Conservation (phyloP, 768 basidiomycete species). For the Pisolithus orientalis region DNA sequence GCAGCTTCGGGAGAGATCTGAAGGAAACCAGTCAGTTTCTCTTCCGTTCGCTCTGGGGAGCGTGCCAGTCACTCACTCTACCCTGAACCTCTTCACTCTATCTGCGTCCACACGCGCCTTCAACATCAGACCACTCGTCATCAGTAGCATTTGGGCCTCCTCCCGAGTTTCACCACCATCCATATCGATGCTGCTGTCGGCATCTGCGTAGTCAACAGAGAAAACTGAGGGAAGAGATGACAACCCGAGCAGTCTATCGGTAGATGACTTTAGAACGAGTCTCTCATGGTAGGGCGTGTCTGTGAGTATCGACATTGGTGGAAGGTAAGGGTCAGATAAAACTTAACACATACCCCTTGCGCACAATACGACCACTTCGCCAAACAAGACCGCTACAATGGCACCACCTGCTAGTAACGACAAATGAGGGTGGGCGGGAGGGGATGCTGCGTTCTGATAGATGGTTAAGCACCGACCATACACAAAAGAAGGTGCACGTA, state of each 20-base stretch:
- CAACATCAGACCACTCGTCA: constrained; percentile 69
- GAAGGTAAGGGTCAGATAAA: not conserved
- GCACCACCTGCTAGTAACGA: constrained; percentile 54
- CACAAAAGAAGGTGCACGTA: constrained; percentile 27
- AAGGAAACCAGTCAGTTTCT: constrained; percentile 13
- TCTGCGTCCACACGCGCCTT: constrained; percentile 57
- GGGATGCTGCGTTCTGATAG: constrained; percentile 55
- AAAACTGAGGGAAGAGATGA: constrained; percentile 36
- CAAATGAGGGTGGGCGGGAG: constrained; percentile 67
- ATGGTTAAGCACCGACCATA: not conserved
- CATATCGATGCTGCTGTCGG: constrained; percentile 6
- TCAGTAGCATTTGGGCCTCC: constrained; percentile 21
- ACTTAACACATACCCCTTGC: constrained; percentile 43
- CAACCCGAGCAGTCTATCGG: constrained; percentile 66
- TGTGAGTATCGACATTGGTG: constrained; percentile 19
- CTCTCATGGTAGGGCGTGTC: constrained; percentile 69
- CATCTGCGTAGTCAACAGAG: constrained; percentile 14
- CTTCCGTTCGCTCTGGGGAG: not conserved
- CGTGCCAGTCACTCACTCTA: constrained; percentile 44
- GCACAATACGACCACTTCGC: constrained; percentile 70
- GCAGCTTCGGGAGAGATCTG: constrained; percentile 55
- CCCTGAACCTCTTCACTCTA: constrained; percentile 52
- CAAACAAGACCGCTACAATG: constrained; percentile 61
- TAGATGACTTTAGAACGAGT: constrained; percentile 62
- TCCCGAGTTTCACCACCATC: constrained; percentile 3